Base-by-base conservation (phyloP, 495 filamentous ascomycete species). In the Annulohypoxylon moriforme region DNA sequence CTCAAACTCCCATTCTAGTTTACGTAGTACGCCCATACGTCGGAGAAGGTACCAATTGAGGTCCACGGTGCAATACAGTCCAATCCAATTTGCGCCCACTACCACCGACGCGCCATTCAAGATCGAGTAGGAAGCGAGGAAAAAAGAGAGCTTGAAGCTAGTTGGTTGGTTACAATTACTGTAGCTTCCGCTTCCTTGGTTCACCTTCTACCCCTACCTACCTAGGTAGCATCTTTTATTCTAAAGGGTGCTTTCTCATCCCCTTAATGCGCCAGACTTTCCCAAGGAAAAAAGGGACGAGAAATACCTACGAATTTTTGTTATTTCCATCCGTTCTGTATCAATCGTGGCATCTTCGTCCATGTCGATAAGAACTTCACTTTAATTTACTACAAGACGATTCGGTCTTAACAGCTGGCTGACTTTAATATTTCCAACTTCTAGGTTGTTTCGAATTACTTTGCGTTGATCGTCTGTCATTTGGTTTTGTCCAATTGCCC, bases 131-230 rank as follows among this genome's bases (percentile, higher is more conserved):
- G 49, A 47, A 65, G 36, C 60, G 59, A 68, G 64, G 33, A 44
- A 55, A 31, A 64, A 40, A 0, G 6, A 70, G 61, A 62, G 71
- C 66, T 73, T n/a, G 57, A 67, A 66, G 71, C 66, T 69, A 33
- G 66, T 66, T 73, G 71, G 71, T 57, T 18, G 71, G 71, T 57
- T 18, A 25, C 16, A 33, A 69, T 24, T 49, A 36, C 67, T 66
- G 66, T 55, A 73, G 50, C 66, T 73, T 50, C 61, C 62, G 50
- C 66, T 73, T 50, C 61, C 62, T 67, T 69, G 56, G 16, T 47
- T 63, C 25, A 27, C 44, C 20, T 58, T 25, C n/a, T 25, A 40
- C 55, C 36, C 29, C 29, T 25, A 52, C 29, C 27, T 24, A 50
- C 22, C 47, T 52, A 11, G 46, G 46, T 18, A 50, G 38, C 52